Evolutionary conservation across 1,284 basidiomycete genomes (phyloP), one percentile per base, ranked within the genome.

Genomic region (Fomitopsis palustris): DNA sequence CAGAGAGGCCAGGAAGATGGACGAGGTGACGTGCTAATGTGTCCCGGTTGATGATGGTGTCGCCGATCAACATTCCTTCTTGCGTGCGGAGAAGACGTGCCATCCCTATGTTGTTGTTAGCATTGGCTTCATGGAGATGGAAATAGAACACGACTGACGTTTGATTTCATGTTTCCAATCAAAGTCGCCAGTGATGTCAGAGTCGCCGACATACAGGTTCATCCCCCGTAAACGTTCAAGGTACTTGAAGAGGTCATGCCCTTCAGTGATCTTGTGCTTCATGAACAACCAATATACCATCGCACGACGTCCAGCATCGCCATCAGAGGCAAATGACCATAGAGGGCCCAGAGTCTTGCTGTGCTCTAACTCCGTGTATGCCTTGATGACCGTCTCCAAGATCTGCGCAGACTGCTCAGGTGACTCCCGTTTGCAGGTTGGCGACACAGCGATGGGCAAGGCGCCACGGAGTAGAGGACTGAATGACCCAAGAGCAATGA

Each of bases 91-190:
- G 16, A 1, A 64, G 55, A 23, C 52, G 54, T 14, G 14, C 55
- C 14, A 63, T 21, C 10, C 58, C 61, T 61, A 43, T 25, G 27
- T 53, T 5, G 25, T 43, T 7, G 54, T 45, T 23, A 35, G 31
- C 27, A 49, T n/a, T n/a, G n/a, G n/a, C 35, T 31, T 51, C 31
- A 53, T 31, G 1, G 12, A 37, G 39, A 25, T 5, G 16, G 37
- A 23, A 47, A 37, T 3, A 49, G 4, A 17, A 31, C 12, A 4
- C 25, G 38, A 63, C 65, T 31, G 43, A 70, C 66, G 65, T 54
- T 70, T 70, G 41, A 67, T 59, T 21, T 61, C 38, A 54, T 69
- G 69, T 53, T 70, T 69, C 38, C 55, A 65, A 51, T 70, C 69
- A 56, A 67, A 67, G 43, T 61, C 60, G 37, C 55, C 62, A 0